Evolutionary conservation across 345 rosid genomes (phyloP).

Genomic region (Sisymbrium irio): DNA sequence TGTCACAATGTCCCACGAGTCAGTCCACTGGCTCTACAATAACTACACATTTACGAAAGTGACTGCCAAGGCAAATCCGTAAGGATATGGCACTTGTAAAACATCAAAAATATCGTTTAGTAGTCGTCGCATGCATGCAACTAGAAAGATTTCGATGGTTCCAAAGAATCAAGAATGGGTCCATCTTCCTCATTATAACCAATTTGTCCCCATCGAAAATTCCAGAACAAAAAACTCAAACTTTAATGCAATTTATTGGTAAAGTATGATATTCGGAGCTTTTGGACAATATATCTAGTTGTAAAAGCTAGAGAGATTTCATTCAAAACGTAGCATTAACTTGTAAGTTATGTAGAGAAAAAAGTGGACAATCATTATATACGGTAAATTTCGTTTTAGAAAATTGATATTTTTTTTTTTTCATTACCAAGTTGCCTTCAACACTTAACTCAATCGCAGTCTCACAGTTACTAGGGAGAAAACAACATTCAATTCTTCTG

Average conservation of each 20-base stretch:
- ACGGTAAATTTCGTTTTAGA: not conserved
- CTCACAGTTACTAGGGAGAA: not conserved
- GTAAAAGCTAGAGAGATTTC: not conserved
- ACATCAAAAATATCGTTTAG: conserved; percentile 14
- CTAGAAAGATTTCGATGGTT: conserved; percentile 21
- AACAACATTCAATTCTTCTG: not conserved
- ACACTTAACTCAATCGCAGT: conserved; percentile 22
- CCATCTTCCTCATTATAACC: conserved; percentile 17
- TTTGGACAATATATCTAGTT: not conserved
- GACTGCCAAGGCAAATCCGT: not conserved
- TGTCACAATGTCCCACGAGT: conserved; percentile 6
- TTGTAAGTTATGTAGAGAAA: not conserved
- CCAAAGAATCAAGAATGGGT: conserved; percentile 22
- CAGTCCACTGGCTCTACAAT: not conserved
- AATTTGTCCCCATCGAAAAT: not conserved
- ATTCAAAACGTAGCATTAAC: not conserved
- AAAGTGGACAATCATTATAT: not conserved
- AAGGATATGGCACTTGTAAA: conserved; percentile 18
- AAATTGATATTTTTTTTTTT: not conserved
- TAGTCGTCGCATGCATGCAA: conserved; percentile 21
- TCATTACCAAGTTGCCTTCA: conserved; percentile 12
- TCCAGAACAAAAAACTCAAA: not conserved
- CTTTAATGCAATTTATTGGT: not conserved
- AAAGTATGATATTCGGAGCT: not conserved
- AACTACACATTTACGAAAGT: conserved; percentile 1